phyloP scores from a whole-genome alignment of 2,329 filamentous ascomycete genomes.

The Botrytis pseudocinerea region DNA sequence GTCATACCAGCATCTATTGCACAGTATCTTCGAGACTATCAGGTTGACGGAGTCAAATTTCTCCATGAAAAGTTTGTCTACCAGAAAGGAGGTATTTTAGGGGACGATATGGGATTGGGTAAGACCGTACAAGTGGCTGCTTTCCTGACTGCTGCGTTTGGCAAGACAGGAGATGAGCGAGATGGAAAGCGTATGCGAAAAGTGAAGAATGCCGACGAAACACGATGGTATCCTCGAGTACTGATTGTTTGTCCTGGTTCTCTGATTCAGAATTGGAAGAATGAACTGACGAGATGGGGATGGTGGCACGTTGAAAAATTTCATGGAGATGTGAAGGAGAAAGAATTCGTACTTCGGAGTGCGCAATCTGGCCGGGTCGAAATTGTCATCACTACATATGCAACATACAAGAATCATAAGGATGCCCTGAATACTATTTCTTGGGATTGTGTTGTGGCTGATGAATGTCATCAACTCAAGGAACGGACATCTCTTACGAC shows the following conservation, averaged over 20 bases:
- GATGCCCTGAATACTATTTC: constrained; percentile 75
- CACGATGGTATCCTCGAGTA: constrained; percentile 77
- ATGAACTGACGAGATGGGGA: constrained; percentile 85
- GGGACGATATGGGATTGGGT: constrained; percentile 95
- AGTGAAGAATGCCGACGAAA: constrained; percentile 60
- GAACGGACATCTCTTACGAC: constrained; percentile 75
- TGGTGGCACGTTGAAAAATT: constrained; percentile 91
- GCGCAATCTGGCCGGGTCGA: constrained; percentile 77
- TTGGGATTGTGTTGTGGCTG: constrained; percentile 93
- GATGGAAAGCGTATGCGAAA: constrained; percentile 88
- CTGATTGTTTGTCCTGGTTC: constrained; percentile 88
- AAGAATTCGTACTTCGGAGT: constrained; percentile 70
- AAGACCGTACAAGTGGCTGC: constrained; percentile 97
- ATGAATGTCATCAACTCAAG: constrained; percentile 91
- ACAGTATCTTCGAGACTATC: constrained; percentile 89
- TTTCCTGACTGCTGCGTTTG: constrained; percentile 87
- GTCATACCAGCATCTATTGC: constrained; percentile 86
- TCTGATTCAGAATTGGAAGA: constrained; percentile 87
- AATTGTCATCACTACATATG: constrained; percentile 92
- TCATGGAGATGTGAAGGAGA: constrained; percentile 67
- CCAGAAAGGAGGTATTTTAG: constrained; percentile 75
- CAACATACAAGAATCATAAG: constrained; percentile 79
- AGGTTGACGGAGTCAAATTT: constrained; percentile 81
- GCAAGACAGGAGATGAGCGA: constrained; percentile 86
- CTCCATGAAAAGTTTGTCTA: constrained; percentile 87